Evolutionary conservation across 495 filamentous ascomycete genomes (phyloP), one percentile per base, ranked within the genome.

Genomic region (Thermochaetoides thermophila): DNA sequence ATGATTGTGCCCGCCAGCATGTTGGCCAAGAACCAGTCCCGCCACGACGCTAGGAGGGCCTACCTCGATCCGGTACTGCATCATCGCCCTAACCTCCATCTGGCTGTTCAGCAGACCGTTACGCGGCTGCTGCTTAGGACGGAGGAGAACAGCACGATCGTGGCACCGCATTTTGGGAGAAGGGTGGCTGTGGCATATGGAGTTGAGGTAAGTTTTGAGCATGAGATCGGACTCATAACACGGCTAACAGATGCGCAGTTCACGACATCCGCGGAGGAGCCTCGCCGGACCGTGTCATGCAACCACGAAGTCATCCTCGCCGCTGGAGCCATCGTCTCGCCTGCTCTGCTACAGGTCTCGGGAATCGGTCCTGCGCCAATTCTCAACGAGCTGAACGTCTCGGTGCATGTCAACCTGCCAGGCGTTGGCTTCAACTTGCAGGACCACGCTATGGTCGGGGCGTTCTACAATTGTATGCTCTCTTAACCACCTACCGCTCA

Each of bases 351-450:
- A 10, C 71, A 78, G 42, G 62, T 76, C 2, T 71, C 62, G 4
- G 76, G 78, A 5, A 57, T 81, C 27, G 76, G 76, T 5, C 64
- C 70, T 0, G 42, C 47, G 1, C 38, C 46, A 0, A 53, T 74
- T 17, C 56, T 81, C 0, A 11, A 54, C 2, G 47, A 49, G 9
- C 54, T 66, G 27, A 48, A 54, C 10, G 72, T 80, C 27, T 41
- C 60, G 2, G 55, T 74, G 0, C 38, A 73, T 1, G 38, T 56
- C 18, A 61, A 74, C 37, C 57, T 73, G 0, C 72, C 73, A 0
- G 71, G 66, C 3, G 74, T 80, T 0, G 76, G 76, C 12, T 58
- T 59, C 11, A 80, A 80, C 46, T 52, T 80, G 3, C 72, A 78
- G 39, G 72, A 79, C 42, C 71, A 71, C 43, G 64, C 69, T 39